Evolutionary conservation across 2,329 filamentous ascomycete species (phyloP), one percentile per base, ranked within the genome.

Genomic region (Hymenoscyphus occultus): DNA sequence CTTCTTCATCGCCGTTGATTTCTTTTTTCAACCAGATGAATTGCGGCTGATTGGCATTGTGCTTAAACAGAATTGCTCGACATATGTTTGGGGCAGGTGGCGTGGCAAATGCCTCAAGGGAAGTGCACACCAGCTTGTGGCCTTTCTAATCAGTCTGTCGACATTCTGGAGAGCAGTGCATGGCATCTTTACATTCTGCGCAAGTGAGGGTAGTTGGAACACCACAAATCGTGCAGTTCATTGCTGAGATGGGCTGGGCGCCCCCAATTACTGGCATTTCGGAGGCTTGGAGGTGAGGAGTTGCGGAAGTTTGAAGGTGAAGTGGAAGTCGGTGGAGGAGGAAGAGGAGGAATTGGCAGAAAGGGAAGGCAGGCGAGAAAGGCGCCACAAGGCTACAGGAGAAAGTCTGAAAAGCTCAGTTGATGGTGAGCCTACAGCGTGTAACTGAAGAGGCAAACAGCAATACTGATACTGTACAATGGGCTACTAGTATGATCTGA

Each of bases 91-190:
- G 28, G 28, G 1, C 2, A 3, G 45, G 45, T 16, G 42, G 45
- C 2, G 2, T 14, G 28, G 13, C n/a, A 54, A 61, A 39, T 3
- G 54, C 4, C 22, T 40, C 13, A 28, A 61, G 32, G 28, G 28
- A 28, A 12, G 42, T 6, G 22, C 60, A 61, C 14, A 61, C 32
- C 2, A 14, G n/a, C 42, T 61, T 56, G 28, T 61, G 48, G 6
- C 32, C 13, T 22, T 28, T 13, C 48, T 48, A 56, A 22, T 39
- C 60, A 6, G 60, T 56, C 6, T 32, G 60, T 56, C 56, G 45
- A 61, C 45, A 61, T 39, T 56, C 48, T 22, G 16, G 14, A 39
- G 48, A 39, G n/a, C 32, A 56, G 60, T 61, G 39, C 13, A 10
- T 61, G 14, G 31, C 32, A 16, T 56, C 60, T 0, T 10, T 32